phyloP scores from a whole-genome alignment of 2,329 filamentous ascomycete genomes.

The Colletotrichum tamarilloi region DNA sequence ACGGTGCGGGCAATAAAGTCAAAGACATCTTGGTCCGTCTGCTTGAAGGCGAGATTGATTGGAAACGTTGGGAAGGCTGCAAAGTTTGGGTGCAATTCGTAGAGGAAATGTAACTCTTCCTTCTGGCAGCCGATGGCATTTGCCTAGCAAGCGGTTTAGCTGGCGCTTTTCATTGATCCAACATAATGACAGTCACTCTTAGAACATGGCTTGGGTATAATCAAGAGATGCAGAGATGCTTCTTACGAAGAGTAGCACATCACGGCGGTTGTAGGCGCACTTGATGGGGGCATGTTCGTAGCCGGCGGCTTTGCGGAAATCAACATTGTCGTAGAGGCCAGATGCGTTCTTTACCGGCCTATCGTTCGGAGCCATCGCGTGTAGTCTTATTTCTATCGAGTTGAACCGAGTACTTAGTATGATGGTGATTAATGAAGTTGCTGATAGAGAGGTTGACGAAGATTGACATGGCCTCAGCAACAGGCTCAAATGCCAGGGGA shows the following conservation, averaged over 20 bases:
- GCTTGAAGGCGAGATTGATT: slow-evolving; percentile 57
- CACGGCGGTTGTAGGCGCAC: slow-evolving; percentile 54
- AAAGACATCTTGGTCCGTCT: slow-evolving; percentile 56
- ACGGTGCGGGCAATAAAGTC: slow-evolving; percentile 52
- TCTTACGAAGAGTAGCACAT: slow-evolving; percentile 53
- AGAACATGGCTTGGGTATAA: too few relatives aligned
- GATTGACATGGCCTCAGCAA: too few relatives aligned
- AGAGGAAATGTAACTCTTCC: slow-evolving; percentile 55
- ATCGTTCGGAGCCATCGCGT: slow-evolving; percentile 38
- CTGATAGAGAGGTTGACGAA: neutral
- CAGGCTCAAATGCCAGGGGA: neutral
- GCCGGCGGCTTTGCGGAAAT: slow-evolving; percentile 52
- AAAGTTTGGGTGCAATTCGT: slow-evolving; percentile 56
- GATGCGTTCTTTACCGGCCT: slow-evolving; percentile 49
- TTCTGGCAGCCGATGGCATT: slow-evolving; percentile 51
- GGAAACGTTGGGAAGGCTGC: slow-evolving; percentile 59
- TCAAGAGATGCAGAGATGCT: too few relatives aligned
- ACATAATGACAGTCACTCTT: too few relatives aligned
- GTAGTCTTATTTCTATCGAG: neutral
- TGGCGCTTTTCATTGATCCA: neutral
- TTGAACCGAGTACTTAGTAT: neutral
- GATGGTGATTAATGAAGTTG: too few relatives aligned
- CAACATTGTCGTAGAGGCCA: slow-evolving; percentile 54
- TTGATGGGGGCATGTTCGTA: slow-evolving; percentile 50
- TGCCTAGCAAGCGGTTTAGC: slow-evolving; percentile 39